Base-by-base conservation (phyloP, 129 eudicot genomes). In the Flaveria sonorensis region DNA sequence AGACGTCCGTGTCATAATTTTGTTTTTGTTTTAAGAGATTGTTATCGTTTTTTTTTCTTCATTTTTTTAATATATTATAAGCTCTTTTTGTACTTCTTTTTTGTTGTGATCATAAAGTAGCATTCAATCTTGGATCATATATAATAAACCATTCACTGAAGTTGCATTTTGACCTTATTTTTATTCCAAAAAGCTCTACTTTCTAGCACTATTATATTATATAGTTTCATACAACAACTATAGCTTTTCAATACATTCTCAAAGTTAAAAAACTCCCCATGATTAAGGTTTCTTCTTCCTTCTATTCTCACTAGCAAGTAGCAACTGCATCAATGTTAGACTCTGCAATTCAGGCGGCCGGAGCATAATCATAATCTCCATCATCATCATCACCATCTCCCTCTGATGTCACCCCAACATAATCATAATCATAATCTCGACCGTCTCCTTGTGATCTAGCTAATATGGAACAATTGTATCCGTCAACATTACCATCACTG, bases 331-430 rank as follows among this genome's bases (percentile, higher is more conserved):
- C 10, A 40, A 10, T 67, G 28, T 11, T 19, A 18, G 10, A 42
- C 20, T 26, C 2, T 12, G 0, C 15, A 0, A 51, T 23, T 75
- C 63, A 70, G 16, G 85, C 85, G 0, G 73, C 55, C 12, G 62
- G 52, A 28, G 51, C 80, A 64, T 64, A 64, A 42, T 63, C 64
- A 14, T 71, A 70, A 71, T 79, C 65, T 48, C 77, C 77, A 79
- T 71, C 82, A 20, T 78, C 82, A 18, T 70, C 55, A 2, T 79
- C 77, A n/a, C 82, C 76, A 19, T 79, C 82, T 28, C 45, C 69
- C 69, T 63, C 69, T 32, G 13, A 28, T 63, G 12, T 32, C 20
- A 7, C 23, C 46, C 10, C 13, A 63, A 63, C 46, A 63, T 63
- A 30, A 14, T 32, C 40, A 36, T 36, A 5, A 36, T 36, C 69